phyloP scores from a whole-genome alignment of 2,329 filamentous ascomycete species.

The Fusarium penzigii region DNA sequence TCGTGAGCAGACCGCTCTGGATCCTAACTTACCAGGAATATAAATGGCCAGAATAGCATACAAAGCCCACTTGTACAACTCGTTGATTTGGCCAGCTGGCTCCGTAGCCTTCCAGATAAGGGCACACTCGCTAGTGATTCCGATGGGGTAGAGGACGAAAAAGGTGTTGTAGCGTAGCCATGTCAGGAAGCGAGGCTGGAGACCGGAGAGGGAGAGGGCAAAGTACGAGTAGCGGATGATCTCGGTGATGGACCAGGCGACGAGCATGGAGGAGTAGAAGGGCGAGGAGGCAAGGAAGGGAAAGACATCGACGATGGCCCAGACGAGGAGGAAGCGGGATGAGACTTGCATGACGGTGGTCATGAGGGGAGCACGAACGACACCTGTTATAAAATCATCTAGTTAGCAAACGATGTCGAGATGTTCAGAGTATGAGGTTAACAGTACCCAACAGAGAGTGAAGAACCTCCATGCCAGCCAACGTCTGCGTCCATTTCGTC shows the following conservation, averaged over 20 bases:
- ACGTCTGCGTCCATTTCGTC: conserved; percentile 78
- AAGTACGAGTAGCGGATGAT: conserved; percentile 94
- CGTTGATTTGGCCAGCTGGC: conserved; percentile 52
- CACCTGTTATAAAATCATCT: conserved; percentile 49
- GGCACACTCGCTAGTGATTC: conserved; percentile 84
- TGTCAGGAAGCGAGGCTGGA: conserved; percentile 65
- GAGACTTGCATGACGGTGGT: conserved; percentile 92
- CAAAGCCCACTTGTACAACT: conserved; percentile 58
- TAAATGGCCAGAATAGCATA: conserved; percentile 71
- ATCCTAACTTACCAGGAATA: conserved; percentile 66
- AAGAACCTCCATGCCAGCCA: conserved; percentile 79
- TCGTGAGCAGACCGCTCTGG: background rate
- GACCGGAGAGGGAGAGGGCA: conserved; percentile 66
- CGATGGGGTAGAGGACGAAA: conserved; percentile 87
- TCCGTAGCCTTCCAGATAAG: conserved; percentile 72
- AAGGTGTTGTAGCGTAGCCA: conserved; percentile 94
- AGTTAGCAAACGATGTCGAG: conserved; percentile 4
- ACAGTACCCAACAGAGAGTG: conserved; percentile 74
- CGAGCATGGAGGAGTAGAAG: conserved; percentile 75
- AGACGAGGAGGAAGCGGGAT: conserved; percentile 84
- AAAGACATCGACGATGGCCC: conserved; percentile 77
- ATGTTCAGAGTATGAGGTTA: background rate
- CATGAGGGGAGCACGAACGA: conserved; percentile 81
- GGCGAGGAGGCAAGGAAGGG: conserved; percentile 62
- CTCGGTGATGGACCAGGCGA: conserved; percentile 89